These are phyloP conservation scores for Dalechampia spathulata DNA, from an alignment of 441 rosid genomes.

Conservation along the genomic window DNA sequence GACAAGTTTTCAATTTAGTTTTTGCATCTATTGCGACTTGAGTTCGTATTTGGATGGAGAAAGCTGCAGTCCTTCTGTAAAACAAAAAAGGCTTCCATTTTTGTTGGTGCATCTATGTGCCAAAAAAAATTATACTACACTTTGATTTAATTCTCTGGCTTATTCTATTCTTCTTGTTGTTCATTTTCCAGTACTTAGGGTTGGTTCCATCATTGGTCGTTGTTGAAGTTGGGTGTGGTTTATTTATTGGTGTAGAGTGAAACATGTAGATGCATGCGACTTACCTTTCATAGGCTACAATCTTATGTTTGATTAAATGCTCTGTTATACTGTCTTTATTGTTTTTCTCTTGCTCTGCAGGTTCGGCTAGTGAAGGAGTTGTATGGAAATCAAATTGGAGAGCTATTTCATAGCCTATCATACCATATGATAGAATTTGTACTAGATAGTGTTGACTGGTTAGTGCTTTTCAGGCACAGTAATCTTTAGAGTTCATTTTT, in stretches of 20 bases:
- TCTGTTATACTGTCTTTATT: slow-evolving; percentile 6
- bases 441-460: slow-evolving; percentile 78
- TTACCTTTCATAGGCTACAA: not conserved
- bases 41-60: not conserved
- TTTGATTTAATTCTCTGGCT: no score
- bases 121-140: no score
- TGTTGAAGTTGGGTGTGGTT: not conserved
- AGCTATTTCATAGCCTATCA: slow-evolving; percentile 86
- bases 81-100: not conserved
- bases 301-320: slow-evolving; percentile 2
- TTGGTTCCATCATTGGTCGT: not conserved
- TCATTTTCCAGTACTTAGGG: not conserved
- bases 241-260: not conserved
- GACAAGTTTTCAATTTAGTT: not conserved
- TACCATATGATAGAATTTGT: slow-evolving; percentile 84
- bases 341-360: slow-evolving; percentile 33
- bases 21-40: not conserved
- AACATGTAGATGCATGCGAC: not conserved
- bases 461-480: slow-evolving; percentile 20
- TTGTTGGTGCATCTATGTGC: not conserved
- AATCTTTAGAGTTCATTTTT: not conserved
- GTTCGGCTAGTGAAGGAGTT: slow-evolving; percentile 87
- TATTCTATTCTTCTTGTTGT: no score
- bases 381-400: slow-evolving; percentile 87
- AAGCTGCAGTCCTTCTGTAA: not conserved